These are phyloP conservation scores for Saussurea involucrata DNA, from an alignment of 129 eudicot species.

Conservation along the genomic window DNA sequence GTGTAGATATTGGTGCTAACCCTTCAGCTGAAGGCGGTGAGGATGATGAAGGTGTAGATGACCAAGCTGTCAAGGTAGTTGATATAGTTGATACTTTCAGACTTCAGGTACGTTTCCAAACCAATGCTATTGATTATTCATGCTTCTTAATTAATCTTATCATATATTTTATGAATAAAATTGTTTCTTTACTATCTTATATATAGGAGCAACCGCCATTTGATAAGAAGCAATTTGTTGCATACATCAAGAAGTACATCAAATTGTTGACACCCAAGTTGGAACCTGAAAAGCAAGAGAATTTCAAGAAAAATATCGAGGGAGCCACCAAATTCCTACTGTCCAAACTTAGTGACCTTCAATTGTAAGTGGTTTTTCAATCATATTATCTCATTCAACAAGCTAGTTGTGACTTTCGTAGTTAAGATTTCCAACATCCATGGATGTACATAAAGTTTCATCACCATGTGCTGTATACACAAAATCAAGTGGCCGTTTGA, in stretches of 20 bases:
- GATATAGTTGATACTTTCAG: slow-evolving; percentile 89
- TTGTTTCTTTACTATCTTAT: background rate
- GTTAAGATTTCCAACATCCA: background rate
- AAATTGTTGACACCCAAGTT: slow-evolving; percentile 61
- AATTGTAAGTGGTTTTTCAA: slow-evolving; percentile 48
- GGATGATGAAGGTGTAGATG: slow-evolving; percentile 64
- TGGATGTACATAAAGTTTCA: no score
- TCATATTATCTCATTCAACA: background rate
- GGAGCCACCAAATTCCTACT: slow-evolving; percentile 67
- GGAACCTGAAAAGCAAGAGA: slow-evolving; percentile 46
- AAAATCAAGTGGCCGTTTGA: no score
- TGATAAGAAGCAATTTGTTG: slow-evolving; percentile 75
- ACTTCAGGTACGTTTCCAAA: slow-evolving; percentile 52
- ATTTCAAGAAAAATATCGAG: slow-evolving; percentile 60
- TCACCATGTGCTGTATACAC: no score
- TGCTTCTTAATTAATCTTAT: background rate
- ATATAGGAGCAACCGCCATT: slow-evolving; percentile 85
- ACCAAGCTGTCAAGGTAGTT: slow-evolving; percentile 73
- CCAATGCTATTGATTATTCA: background rate
- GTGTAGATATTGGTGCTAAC: slow-evolving; percentile 67
- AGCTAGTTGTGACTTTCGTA: background rate
- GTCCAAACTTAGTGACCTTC: slow-evolving; percentile 65
- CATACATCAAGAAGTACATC: slow-evolving; percentile 68
- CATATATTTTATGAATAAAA: background rate
- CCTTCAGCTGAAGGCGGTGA: slow-evolving; percentile 78